Evolutionary conservation across 495 filamentous ascomycete genomes (phyloP).

Genomic region (Neurospora sp.): DNA sequence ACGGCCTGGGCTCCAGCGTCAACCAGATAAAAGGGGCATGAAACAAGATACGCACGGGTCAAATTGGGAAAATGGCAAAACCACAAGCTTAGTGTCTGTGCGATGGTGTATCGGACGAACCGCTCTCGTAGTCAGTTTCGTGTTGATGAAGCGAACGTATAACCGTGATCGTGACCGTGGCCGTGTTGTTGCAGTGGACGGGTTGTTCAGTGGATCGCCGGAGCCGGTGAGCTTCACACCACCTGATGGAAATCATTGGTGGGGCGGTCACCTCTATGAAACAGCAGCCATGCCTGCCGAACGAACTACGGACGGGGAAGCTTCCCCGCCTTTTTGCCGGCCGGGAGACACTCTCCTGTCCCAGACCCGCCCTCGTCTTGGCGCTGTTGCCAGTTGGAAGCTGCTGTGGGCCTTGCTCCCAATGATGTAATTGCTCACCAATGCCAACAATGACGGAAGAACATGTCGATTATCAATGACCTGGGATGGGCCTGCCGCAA

Average conservation of each 20-base stretch:
- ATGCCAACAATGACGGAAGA: background rate
- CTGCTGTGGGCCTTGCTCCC: background rate
- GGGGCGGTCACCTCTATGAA: background rate
- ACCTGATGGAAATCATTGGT: background rate
- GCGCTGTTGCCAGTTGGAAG: background rate
- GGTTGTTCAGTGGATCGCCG: background rate
- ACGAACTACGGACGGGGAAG: background rate
- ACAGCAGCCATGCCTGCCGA: background rate
- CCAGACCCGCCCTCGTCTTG: background rate
- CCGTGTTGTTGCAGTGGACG: background rate
- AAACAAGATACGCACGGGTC: background rate
- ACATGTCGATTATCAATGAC: background rate
- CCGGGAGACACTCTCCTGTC: background rate
- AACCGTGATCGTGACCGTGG: background rate
- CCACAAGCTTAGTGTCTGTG: background rate
- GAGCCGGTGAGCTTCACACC: background rate
- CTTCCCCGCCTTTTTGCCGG: background rate
- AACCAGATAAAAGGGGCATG: background rate
- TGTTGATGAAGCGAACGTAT: background rate
- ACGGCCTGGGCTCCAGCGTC: conserved; percentile 10
- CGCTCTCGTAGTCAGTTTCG: background rate
- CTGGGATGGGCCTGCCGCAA: background rate
- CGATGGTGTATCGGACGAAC: background rate
- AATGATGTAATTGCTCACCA: background rate
- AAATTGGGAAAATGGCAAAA: background rate